Evolutionary conservation across 2,329 filamentous ascomycete genomes (phyloP), one percentile per base, ranked within the genome.

Genomic region (Laburnicola sp.): DNA sequence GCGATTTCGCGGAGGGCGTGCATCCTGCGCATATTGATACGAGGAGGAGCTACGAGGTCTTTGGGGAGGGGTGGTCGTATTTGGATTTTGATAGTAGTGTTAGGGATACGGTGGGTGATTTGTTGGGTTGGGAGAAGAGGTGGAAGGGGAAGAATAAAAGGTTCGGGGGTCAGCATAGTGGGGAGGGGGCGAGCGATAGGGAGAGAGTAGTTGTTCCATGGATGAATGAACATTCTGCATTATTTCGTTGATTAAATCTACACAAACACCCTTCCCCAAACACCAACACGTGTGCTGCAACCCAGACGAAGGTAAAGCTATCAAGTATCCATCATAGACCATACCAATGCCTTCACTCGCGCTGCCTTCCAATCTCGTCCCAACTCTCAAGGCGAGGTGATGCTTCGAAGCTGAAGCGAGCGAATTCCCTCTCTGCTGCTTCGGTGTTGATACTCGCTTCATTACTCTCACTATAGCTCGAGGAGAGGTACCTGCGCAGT

Each of bases 371-470:
- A n/a, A 16, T 43, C n/a, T 42, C 36, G 16, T 45, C 38, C 2
- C 16, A 5, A 11, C 48, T 44, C 2, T 23, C 23, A 2, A 21
- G 51, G 72, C 69, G 2, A n/a, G 16, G 46, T 35, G 47, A 23
- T 9, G 58, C 43, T 42, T 65, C 62, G 35, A 51, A 64, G 40
- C 59, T 63, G 21, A 66, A 62, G 25, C 57, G 43, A 6, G 50
- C 32, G 40, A 60, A 63, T 40, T 64, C 62, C 5, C 56, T 52
- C 22, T 63, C 56, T 25, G 60, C 60, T 3, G 41, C 38, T 8
- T 43, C 52, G 11, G 51, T 57, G 21, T 63, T 53, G 5, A 51
- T 48, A 26, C 56, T 60, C 4, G 56, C 52, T 0, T 46, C 22
- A 11, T 36, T 51, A 16, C 44, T 46, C 28, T 52, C 32, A 23